Conservation (phyloP, 768 basidiomycete species). For the Leccinum sublutescens region DNA sequence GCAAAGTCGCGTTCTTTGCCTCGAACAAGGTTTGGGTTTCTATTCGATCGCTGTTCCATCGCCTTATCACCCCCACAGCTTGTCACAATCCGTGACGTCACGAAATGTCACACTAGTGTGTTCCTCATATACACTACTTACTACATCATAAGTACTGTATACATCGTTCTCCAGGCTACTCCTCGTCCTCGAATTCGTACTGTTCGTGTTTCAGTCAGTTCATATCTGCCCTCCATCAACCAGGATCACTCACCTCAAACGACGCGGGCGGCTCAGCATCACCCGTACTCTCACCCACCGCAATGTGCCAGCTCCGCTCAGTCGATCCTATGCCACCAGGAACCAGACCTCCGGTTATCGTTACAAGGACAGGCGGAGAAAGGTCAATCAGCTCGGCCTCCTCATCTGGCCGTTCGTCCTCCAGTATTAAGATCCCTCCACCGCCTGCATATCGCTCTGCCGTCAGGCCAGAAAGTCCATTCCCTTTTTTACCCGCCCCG, state of each 20-base stretch:
- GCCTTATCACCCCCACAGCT: conserved; percentile 26
- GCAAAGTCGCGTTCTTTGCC: conserved; percentile 11
- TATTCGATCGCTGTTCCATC: conserved; percentile 1
- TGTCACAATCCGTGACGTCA: not conserved
- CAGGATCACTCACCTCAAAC: conserved; percentile 68
- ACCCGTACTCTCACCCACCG: conserved; percentile 65
- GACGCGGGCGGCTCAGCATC: conserved; percentile 75
- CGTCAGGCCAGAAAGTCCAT: conserved; percentile 33
- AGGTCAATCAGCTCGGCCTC: conserved; percentile 73
- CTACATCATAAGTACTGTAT: not conserved
- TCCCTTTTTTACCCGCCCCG: conserved; percentile 30
- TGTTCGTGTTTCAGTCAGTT: conserved; percentile 33
- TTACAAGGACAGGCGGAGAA: conserved; percentile 38
- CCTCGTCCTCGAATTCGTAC: conserved; percentile 76
- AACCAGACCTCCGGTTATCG: conserved; percentile 31
- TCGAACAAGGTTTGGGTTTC: conserved; percentile 7
- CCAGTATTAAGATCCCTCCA: conserved; percentile 83
- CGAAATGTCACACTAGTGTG: not conserved
- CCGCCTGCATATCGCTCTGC: conserved; percentile 73
- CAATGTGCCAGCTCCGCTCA: conserved; percentile 49
- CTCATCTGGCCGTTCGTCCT: conserved; percentile 69
- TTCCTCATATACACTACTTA: not conserved
- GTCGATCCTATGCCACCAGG: conserved; percentile 21
- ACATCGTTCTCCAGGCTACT: conserved; percentile 24
- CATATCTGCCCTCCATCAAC: not conserved